Conservation (phyloP, 73 alveolate genomes). For the Paramecium sexaurelia region DNA sequence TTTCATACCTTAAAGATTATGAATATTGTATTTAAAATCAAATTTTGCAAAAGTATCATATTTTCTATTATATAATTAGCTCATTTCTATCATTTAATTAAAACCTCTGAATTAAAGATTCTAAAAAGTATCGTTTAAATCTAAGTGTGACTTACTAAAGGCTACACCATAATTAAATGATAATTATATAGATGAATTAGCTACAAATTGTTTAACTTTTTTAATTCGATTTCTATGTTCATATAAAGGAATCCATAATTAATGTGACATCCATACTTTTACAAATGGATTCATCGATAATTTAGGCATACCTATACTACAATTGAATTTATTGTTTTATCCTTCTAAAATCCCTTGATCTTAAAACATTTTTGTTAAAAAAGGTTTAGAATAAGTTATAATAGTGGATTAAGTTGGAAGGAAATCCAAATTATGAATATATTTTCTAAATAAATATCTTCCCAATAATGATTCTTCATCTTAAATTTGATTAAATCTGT, state of each 20-base stretch:
- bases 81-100: neutral
- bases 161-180: neutral
- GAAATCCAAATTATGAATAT: neutral
- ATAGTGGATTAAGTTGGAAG: neutral
- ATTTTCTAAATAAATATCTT: neutral
- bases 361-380: neutral
- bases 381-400: neutral
- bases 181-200: neutral
- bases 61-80: neutral
- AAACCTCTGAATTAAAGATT: neutral
- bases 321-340: neutral
- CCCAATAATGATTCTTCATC: neutral
- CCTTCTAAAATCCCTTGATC: neutral
- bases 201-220: neutral
- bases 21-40: slow-evolving; percentile 20
- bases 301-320: neutral
- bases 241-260: neutral
- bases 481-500: neutral
- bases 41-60: slow-evolving; percentile 11
- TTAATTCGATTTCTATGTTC: slow-evolving; percentile 14
- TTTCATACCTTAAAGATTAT: neutral
- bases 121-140: neutral
- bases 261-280: slow-evolving; percentile 39
- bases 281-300: neutral
- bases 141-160: neutral